Evolutionary conservation across 371 early-diverging fungal genomes (phyloP), one percentile per base, ranked within the genome.

Genomic region (Mortierella sp.): DNA sequence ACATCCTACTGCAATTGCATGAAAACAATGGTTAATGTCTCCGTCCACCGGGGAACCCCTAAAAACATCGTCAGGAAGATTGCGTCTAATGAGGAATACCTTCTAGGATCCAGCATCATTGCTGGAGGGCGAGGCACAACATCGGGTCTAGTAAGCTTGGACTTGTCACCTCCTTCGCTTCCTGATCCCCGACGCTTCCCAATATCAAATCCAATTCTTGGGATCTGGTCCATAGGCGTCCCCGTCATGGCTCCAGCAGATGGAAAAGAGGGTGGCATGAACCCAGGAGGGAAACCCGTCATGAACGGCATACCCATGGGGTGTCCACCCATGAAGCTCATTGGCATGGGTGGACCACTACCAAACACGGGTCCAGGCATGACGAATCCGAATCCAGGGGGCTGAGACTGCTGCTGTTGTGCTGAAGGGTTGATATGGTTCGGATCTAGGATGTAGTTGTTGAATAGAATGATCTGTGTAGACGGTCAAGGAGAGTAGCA

Each of bases 371-470:
- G 62, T 21, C 54, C 71, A 27, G 79, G 65, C 52, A 76, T 80
- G n/a, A 58, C 51, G 62, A 66, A 47, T 67, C 72, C 66, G 78
- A 70, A 51, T 49, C 56, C 63, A 19, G 57, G 43, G 25, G 44
- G 60, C 28, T 39, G 66, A 39, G 43, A 79, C 63, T 54, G 79
- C 45, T 58, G 77, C 48, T 54, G 79, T 34, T 68, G 69, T 12
- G 80, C 80, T 34, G 79, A 67, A 16, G 87, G 88, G 43, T 86
- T 54, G 31, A 90, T 59, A 40, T 89, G 90, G 54, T 88, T 87
- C 12, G 91, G 91, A 72, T 97, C 97, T 64, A 88, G 80, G 12
- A 94, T 93, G 77, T 92, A 96, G 78, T 89, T 91, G 82, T 98
- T 98, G 79, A 89, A 95, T 59, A 88, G 92, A 22, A 82, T 81